Percentiles rank a stretch among this genome's conserved stretches.
These are phyloP conservation scores for Lipomyces sp. DNA, from an alignment of 805 yeast genomes.

Conservation along the genomic window DNA sequence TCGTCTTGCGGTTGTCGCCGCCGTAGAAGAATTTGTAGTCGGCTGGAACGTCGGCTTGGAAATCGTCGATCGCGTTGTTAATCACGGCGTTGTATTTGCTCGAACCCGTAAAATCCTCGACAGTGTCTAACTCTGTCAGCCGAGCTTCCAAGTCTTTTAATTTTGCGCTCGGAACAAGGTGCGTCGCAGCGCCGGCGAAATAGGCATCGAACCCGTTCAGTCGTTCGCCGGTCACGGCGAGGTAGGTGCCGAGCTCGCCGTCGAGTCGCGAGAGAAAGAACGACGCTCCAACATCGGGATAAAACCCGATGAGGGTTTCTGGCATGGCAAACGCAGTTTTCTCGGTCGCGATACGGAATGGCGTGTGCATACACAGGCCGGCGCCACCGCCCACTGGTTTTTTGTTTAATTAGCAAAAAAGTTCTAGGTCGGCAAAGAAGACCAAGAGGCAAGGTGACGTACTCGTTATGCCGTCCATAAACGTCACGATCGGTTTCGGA, in stretches of 20 bases:
- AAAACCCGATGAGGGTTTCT: slow-evolving; percentile 93
- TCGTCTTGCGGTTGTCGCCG: slow-evolving; percentile 60
- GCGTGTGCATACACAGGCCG: slow-evolving; percentile 86
- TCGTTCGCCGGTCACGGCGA: slow-evolving; percentile 84
- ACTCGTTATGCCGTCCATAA: slow-evolving; percentile 83
- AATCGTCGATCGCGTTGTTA: slow-evolving; percentile 78
- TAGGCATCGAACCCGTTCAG: slow-evolving; percentile 81
- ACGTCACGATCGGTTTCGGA: slow-evolving; percentile 81
- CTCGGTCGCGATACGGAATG: slow-evolving; percentile 93
- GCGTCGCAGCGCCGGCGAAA: slow-evolving; percentile 85
- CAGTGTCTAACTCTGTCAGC: slow-evolving; percentile 60
- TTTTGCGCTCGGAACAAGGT: slow-evolving; percentile 73
- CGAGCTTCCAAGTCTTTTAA: slow-evolving; percentile 66
- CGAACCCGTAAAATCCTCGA: slow-evolving; percentile 16
- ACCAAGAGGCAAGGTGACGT: slow-evolving; percentile 1
- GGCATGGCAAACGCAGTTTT: slow-evolving; percentile 95
- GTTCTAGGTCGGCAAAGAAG: background rate
- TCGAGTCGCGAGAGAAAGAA: slow-evolving; percentile 85
- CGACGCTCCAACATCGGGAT: slow-evolving; percentile 94
- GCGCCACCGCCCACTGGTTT: slow-evolving; percentile 91
- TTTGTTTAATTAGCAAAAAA: background rate
- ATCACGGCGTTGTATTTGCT: slow-evolving; percentile 52
- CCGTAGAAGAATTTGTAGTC: slow-evolving; percentile 64
- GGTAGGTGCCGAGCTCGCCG: slow-evolving; percentile 80
- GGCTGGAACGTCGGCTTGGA: slow-evolving; percentile 66